Percentiles rank a stretch among this genome's conserved stretches.
These are phyloP conservation scores for Kodamaea fukazawae DNA, from an alignment of 805 yeast genomes.

Conservation along the genomic window DNA sequence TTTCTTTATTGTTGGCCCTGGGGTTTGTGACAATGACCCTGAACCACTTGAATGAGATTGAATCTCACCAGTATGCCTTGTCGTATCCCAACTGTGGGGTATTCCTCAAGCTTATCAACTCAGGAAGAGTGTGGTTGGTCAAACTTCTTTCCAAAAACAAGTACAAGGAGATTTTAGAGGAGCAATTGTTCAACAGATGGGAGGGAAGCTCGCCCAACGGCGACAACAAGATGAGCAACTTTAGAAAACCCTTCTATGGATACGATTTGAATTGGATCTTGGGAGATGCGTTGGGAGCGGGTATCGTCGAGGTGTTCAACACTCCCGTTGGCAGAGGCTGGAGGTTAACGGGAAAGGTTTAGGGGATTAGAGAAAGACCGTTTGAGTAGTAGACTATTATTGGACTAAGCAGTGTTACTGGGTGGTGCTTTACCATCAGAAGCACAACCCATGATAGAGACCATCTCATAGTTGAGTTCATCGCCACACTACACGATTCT, in stretches of 20 bases:
- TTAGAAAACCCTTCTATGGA: conserved; percentile 50
- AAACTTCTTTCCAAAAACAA: conserved; percentile 34
- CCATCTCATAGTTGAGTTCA: too few relatives aligned
- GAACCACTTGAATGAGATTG: conserved; percentile 43
- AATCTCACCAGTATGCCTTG: conserved; percentile 37
- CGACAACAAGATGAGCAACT: conserved; percentile 33
- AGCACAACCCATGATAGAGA: too few relatives aligned
- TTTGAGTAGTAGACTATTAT: too few relatives aligned
- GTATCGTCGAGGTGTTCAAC: conserved; percentile 49
- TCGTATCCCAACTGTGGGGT: conserved; percentile 53
- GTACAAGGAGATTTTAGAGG: conserved; percentile 44
- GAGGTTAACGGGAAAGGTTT: conserved; percentile 51
- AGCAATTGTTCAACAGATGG: conserved; percentile 44
- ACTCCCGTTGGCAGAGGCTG: conserved; percentile 59
- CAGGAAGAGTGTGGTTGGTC: conserved; percentile 45
- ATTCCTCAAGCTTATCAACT: conserved; percentile 41
- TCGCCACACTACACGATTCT: too few relatives aligned
- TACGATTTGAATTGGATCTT: conserved; percentile 48
- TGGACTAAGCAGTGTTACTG: too few relatives aligned
- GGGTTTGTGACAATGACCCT: conserved; percentile 48
- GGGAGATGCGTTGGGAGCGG: conserved; percentile 52
- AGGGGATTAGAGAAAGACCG: conserved; percentile 7
- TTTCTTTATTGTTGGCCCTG: conserved; percentile 32
- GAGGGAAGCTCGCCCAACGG: conserved; percentile 32
- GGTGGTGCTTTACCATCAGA: too few relatives aligned